phyloP scores from a whole-genome alignment of 129 eudicot species.

The Lactuca saligna region DNA sequence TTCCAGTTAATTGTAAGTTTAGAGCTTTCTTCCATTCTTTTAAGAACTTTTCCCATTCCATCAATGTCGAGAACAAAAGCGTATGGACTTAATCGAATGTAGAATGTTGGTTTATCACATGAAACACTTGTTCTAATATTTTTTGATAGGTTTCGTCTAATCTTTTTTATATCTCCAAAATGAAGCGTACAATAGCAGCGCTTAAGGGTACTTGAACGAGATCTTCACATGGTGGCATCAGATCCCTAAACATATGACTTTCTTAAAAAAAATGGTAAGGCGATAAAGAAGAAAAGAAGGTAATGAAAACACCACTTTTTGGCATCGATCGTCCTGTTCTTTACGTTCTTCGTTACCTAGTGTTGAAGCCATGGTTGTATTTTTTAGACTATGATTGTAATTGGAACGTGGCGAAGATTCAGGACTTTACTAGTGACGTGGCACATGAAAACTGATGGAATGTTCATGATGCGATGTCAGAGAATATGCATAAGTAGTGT shows the following conservation, averaged over 20 bases:
- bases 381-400: conserved; percentile 85
- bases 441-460: conserved; percentile 81
- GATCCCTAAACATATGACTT: conserved; percentile 81
- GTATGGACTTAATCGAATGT: conserved; percentile 35
- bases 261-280: conserved; percentile 79
- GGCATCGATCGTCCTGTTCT: conserved; percentile 70
- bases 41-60: conserved; percentile 27
- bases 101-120: conserved; percentile 28
- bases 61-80: conserved; percentile 25
- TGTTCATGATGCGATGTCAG: conserved; percentile 87
- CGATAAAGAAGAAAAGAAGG: conserved; percentile 66
- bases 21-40: conserved; percentile 31
- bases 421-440: conserved; percentile 76
- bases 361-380: conserved; percentile 82
- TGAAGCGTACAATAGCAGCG: conserved; percentile 90
- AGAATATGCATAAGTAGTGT: conserved; percentile 69
- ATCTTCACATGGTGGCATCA: conserved; percentile 95
- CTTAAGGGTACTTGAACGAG: conserved; percentile 85
- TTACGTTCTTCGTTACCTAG: conserved; percentile 70
- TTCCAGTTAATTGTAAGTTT: conserved; percentile 18
- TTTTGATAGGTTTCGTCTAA: conserved; percentile 31
- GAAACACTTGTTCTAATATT: conserved; percentile 30
- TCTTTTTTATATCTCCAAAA: conserved; percentile 49
- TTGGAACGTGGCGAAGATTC: conserved; percentile 65
- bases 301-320: conserved; percentile 57